Evolutionary conservation across 1,284 basidiomycete species (phyloP).

Genomic region (Fomitopsis palustris): DNA sequence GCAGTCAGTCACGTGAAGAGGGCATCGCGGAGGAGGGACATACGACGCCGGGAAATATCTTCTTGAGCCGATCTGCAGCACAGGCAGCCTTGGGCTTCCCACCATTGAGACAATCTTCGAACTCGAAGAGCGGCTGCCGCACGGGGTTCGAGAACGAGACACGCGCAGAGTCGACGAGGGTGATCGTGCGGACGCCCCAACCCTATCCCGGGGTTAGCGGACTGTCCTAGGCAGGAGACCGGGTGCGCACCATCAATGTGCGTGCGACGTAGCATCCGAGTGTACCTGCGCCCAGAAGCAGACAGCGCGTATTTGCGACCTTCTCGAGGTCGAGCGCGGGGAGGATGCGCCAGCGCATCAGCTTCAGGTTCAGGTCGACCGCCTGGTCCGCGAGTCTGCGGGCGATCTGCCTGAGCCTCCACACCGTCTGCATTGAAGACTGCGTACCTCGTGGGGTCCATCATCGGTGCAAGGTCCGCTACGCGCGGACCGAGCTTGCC

Average conservation of each 20-base stretch:
- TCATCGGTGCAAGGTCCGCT: slow-evolving; percentile 91
- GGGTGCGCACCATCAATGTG: slow-evolving; percentile 68
- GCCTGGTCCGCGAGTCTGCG: slow-evolving; percentile 89
- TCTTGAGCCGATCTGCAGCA: slow-evolving; percentile 84
- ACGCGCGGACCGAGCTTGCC: slow-evolving; percentile 86
- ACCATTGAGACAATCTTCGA: slow-evolving; percentile 90
- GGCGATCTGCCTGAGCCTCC: background rate
- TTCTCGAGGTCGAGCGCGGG: slow-evolving; percentile 88
- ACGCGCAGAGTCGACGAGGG: slow-evolving; percentile 85
- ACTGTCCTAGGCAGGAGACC: background rate
- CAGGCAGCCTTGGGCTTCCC: slow-evolving; percentile 92
- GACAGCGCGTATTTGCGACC: slow-evolving; percentile 75
- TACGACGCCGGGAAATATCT: slow-evolving; percentile 91
- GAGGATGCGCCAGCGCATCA: slow-evolving; percentile 97
- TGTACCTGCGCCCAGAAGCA: slow-evolving; percentile 93
- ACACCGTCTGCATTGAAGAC: background rate
- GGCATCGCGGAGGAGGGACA: slow-evolving; percentile 27
- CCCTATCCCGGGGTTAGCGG: slow-evolving; percentile 45
- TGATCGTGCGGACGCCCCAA: slow-evolving; percentile 94
- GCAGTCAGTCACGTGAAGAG: background rate
- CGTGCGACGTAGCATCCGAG: slow-evolving; percentile 95
- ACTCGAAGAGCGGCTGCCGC: slow-evolving; percentile 93
- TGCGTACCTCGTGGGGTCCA: slow-evolving; percentile 79
- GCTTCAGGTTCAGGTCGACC: slow-evolving; percentile 93
- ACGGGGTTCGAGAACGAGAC: slow-evolving; percentile 98